Evolutionary conservation across 768 basidiomycete species (phyloP).

Genomic region (Pisolithus marmoratus): DNA sequence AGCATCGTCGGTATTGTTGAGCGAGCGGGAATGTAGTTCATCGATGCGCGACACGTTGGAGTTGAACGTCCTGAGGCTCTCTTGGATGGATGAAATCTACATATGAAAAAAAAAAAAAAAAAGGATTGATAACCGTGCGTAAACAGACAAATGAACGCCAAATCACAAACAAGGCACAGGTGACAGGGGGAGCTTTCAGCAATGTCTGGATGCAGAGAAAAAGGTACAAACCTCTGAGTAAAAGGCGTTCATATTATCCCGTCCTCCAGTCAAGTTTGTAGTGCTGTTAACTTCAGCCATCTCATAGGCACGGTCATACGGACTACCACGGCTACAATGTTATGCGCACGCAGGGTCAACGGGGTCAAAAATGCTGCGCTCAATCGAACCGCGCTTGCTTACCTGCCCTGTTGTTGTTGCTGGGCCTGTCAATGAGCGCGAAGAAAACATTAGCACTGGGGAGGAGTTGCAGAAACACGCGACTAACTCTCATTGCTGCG

Average conservation of each 20-base stretch:
- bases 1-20: conserved; percentile 72
- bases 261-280: conserved; percentile 38
- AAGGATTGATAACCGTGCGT: background rate
- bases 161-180: background rate
- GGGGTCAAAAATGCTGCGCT: conserved; percentile 2
- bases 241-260: conserved; percentile 61
- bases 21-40: conserved; percentile 67
- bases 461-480: background rate
- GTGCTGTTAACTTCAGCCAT: conserved; percentile 66
- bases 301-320: conserved; percentile 57
- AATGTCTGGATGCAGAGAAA: background rate
- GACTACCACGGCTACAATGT: conserved; percentile 43
- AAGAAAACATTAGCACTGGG: conserved; percentile 4
- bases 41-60: conserved; percentile 63
- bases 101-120: too few relatives aligned
- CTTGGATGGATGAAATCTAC: conserved; percentile 69
- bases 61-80: conserved; percentile 60
- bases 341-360: conserved; percentile 18
- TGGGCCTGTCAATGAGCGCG: conserved; percentile 47
- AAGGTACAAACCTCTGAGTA: conserved; percentile 60
- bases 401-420: conserved; percentile 60
- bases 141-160: conserved; percentile 19
- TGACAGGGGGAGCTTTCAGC: background rate
- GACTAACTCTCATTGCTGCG: conserved; percentile 74
- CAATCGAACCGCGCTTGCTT: conserved; percentile 23